Evolutionary conservation across 768 basidiomycete genomes (phyloP), one percentile per base, ranked within the genome.

Genomic region (Pleurotus tuber-regium): DNA sequence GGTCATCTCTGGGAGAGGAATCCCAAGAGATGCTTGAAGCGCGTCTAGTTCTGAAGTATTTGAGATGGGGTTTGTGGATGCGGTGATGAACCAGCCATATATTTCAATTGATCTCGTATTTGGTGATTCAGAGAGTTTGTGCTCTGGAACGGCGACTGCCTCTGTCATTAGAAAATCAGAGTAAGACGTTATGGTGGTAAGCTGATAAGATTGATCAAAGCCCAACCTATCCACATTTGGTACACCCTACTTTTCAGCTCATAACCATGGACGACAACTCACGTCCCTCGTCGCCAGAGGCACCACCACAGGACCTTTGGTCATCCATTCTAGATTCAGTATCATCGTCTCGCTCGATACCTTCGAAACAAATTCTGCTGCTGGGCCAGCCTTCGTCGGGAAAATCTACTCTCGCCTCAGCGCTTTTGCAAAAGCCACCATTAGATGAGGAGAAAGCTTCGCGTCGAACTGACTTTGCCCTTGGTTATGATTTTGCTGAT

Each of bases 1-100:
- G 0, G 90, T 93, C 92, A 98, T 98, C 65, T 99, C 97, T 2
- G 97, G 97, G 1, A 96, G 68, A 0, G 96, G 90, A 21, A 98
- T 75, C 2, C 85, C 83, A 3, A 91, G 71, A 0, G 67, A 58
- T 4, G 78, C 70, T 44, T 89, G 86, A 40, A 92, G 69, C 0
- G 74, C 74, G 63, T 95, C 89, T 55, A 82, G 83, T 59, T 92
- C 84, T 39, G 71, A 65, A 1, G 92, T 86, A 61, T 85, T 86
- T 19, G 90, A 89, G 62, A 94, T 95, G 7, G 90, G 80, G 57
- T 83, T 79, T 19, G 88, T 91, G 8, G 78, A 76, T 0, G 86
- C 78, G 3, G 83, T 80, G 59, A 95, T 82, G 21, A 60, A 59
- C 91, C 91, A 94, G 61, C 72, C 79, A 26, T 74, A 65, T 39